These are phyloP conservation scores for Cryphonectria radicalis DNA, from an alignment of 2,329 filamentous ascomycete genomes.

Conservation along the genomic window DNA sequence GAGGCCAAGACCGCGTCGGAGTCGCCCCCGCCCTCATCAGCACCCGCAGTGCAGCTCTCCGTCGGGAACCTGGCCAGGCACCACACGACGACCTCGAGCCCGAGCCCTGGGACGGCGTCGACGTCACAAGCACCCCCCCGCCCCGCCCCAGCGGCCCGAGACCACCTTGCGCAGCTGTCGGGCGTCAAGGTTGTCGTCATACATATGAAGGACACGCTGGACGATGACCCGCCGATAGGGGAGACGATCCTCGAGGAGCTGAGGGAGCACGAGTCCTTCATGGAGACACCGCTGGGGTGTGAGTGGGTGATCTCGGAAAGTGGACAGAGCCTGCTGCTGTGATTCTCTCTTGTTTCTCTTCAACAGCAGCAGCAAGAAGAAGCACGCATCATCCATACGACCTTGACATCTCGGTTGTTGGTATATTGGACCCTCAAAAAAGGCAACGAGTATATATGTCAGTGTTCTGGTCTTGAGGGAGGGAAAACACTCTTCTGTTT, in stretches of 20 bases:
- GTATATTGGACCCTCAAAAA: no score
- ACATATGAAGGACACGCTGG: slow-evolving; percentile 86
- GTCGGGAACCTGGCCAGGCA: slow-evolving; percentile 1
- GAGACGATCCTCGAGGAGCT: slow-evolving; percentile 75
- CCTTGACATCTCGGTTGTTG: not conserved
- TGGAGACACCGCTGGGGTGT: slow-evolving; percentile 70
- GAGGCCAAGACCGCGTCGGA: not conserved
- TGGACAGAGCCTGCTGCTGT: slow-evolving; percentile 64
- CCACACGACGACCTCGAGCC: not conserved
- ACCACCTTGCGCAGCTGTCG: slow-evolving; percentile 57
- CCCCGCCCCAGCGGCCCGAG: not conserved
- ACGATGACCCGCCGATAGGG: slow-evolving; percentile 67
- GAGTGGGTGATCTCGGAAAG: slow-evolving; percentile 74
- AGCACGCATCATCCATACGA: not conserved
- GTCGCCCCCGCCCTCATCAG: slow-evolving; percentile 6
- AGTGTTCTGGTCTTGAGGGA: not conserved
- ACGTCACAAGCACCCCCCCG: slow-evolving; percentile 19
- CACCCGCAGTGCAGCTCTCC: not conserved
- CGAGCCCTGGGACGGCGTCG: slow-evolving; percentile 27
- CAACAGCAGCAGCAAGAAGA: not conserved
- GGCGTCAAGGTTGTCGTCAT: slow-evolving; percentile 86
- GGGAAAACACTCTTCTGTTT: not conserved
- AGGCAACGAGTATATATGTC: no score
- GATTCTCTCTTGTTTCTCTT: slow-evolving; percentile 27
- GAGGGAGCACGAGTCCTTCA: slow-evolving; percentile 60